phyloP scores from a whole-genome alignment of 2,329 filamentous ascomycete genomes.

The Pseudocercospora fijiensis region DNA sequence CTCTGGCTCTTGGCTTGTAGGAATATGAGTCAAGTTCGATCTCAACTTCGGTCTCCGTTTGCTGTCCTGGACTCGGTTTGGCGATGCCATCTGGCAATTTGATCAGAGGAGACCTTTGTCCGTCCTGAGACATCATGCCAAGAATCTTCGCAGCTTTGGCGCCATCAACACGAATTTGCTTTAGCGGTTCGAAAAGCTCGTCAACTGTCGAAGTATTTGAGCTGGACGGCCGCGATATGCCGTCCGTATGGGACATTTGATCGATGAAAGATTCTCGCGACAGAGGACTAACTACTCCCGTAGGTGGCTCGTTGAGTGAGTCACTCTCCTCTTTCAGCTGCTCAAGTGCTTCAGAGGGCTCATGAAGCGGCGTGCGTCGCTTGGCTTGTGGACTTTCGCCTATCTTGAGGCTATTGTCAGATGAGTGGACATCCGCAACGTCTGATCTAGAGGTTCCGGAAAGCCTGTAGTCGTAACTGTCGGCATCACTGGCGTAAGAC shows the following conservation, averaged over 20 bases:
- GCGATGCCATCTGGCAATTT: slow-evolving; percentile 8
- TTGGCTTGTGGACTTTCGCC: slow-evolving; percentile 15
- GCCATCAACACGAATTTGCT: slow-evolving; percentile 27
- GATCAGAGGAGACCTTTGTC: slow-evolving; percentile 8
- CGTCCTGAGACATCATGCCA: slow-evolving; percentile 21
- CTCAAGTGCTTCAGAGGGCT: slow-evolving; percentile 4
- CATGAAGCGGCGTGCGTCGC: not conserved
- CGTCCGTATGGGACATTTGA: not conserved
- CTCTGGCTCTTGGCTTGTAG: not conserved
- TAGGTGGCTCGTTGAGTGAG: not conserved
- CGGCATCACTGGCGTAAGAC: slow-evolving; percentile 21
- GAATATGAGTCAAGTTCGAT: not conserved
- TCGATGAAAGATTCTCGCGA: not conserved
- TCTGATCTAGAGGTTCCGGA: slow-evolving; percentile 11
- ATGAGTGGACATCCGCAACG: slow-evolving; percentile 8
- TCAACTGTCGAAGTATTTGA: not conserved
- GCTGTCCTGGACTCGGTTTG: not conserved
- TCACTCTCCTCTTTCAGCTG: not conserved
- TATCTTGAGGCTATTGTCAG: slow-evolving; percentile 20
- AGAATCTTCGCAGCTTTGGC: slow-evolving; percentile 34
- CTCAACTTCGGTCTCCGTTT: slow-evolving; percentile 1
- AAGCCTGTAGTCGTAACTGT: slow-evolving; percentile 14
- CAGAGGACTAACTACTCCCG: not conserved
- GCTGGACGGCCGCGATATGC: slow-evolving; percentile 1
- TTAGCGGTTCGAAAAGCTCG: slow-evolving; percentile 14